Conservation (phyloP, 345 rosid species). For the Eucalyptus pauciflora region DNA sequence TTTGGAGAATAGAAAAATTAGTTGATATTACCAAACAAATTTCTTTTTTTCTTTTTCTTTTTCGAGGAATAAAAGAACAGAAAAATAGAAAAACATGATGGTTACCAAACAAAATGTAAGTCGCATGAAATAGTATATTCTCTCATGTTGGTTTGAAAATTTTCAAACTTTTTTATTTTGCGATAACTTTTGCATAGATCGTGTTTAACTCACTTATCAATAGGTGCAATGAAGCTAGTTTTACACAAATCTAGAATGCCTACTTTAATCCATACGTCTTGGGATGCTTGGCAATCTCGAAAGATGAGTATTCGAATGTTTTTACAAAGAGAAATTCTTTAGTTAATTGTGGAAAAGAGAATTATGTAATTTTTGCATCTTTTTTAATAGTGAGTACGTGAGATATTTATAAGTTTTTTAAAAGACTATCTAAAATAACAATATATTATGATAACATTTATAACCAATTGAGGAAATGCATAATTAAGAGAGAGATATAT, state of each 20-base stretch:
- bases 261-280: background rate
- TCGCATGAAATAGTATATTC: background rate
- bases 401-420: background rate
- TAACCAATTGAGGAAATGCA: background rate
- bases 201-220: background rate
- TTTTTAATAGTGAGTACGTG: background rate
- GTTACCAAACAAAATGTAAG: background rate
- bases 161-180: background rate
- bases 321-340: background rate
- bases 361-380: background rate
- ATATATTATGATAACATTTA: background rate
- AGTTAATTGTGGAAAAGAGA: background rate
- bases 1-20: no score
- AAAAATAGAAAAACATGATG: no score
- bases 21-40: fast-evolving
- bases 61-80: fast-evolving
- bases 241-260: background rate
- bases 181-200: background rate
- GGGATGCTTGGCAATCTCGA: background rate
- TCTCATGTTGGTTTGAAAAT: background rate
- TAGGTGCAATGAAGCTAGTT: background rate
- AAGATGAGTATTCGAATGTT: background rate
- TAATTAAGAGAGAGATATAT: background rate
- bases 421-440: background rate
- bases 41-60: fast-evolving